phyloP scores from a whole-genome alignment of 2,329 filamentous ascomycete genomes.

The Hypocrella siamensis region DNA sequence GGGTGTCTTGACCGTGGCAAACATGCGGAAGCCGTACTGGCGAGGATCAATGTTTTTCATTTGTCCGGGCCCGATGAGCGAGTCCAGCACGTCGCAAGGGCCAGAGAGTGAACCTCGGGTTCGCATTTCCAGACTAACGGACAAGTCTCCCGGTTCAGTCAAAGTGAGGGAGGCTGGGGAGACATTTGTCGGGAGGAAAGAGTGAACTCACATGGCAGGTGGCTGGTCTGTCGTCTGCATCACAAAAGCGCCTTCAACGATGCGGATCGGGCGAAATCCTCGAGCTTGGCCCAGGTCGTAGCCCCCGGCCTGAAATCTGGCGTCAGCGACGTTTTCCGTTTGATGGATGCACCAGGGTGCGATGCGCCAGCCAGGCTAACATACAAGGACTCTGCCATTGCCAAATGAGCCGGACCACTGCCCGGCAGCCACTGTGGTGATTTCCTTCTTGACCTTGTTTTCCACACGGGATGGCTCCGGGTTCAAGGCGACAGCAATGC shows the following conservation, averaged over 20 bases:
- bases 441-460: constrained; percentile 27
- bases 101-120: constrained; percentile 31
- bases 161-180: neutral
- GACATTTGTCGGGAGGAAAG: no score
- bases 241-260: constrained; percentile 33
- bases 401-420: constrained; percentile 33
- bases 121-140: constrained; percentile 23
- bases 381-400: constrained; percentile 28
- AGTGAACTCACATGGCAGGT: constrained; percentile 23
- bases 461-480: constrained; percentile 27
- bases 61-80: constrained; percentile 20
- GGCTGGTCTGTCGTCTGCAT: constrained; percentile 29
- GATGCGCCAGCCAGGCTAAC: constrained; percentile 6
- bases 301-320: constrained; percentile 20
- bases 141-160: neutral
- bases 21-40: constrained; percentile 31
- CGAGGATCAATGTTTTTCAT: constrained; percentile 24
- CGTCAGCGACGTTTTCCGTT: no score
- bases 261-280: constrained; percentile 23
- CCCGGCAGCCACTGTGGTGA: constrained; percentile 30
- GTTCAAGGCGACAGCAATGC: constrained; percentile 29
- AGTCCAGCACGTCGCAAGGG: constrained; percentile 25
- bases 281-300: constrained; percentile 25
- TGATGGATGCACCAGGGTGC: no score
- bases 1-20: constrained; percentile 32